These are phyloP conservation scores for Cardamine chenopodiifolia DNA, from an alignment of 345 rosid genomes.

Conservation along the genomic window DNA sequence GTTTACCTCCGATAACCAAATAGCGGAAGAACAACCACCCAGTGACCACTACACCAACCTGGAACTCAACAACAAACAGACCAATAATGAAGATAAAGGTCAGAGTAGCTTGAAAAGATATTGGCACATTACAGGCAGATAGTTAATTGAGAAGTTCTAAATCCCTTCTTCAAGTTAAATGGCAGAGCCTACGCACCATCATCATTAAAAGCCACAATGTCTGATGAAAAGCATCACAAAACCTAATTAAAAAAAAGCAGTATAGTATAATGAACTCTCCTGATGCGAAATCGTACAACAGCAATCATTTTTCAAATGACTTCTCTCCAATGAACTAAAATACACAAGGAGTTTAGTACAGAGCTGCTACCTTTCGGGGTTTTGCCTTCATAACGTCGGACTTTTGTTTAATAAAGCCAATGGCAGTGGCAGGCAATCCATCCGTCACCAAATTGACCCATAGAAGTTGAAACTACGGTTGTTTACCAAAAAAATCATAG, in stretches of 20 bases:
- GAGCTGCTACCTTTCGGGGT: constrained; percentile 84
- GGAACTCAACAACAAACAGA: constrained; percentile 44
- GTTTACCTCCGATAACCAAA: constrained; percentile 95
- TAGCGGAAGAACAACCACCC: constrained; percentile 99
- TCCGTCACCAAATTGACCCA: constrained; percentile 99
- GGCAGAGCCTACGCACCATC: neutral
- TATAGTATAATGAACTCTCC: neutral
- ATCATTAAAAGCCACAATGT: constrained; percentile 6
- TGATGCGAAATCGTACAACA: neutral
- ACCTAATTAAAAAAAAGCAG: neutral
- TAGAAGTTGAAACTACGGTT: constrained; percentile 83
- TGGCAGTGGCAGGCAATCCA: constrained; percentile 99
- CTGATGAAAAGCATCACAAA: neutral
- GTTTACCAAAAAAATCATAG: constrained; percentile 13
- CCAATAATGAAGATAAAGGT: constrained; percentile 24
- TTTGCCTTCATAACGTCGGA: constrained; percentile 95
- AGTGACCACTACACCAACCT: constrained; percentile 95
- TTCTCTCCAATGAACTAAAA: constrained; percentile 7
- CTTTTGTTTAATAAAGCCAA: constrained; percentile 97
- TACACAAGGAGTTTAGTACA: constrained; percentile 8
- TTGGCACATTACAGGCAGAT: constrained; percentile 3
- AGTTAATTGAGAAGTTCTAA: neutral
- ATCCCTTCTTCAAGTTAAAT: constrained; percentile 6
- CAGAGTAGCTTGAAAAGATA: constrained; percentile 20
- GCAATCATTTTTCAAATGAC: neutral